Conservation (phyloP, 2,329 filamentous ascomycete genomes). For the Ambrosiella xylebori region DNA sequence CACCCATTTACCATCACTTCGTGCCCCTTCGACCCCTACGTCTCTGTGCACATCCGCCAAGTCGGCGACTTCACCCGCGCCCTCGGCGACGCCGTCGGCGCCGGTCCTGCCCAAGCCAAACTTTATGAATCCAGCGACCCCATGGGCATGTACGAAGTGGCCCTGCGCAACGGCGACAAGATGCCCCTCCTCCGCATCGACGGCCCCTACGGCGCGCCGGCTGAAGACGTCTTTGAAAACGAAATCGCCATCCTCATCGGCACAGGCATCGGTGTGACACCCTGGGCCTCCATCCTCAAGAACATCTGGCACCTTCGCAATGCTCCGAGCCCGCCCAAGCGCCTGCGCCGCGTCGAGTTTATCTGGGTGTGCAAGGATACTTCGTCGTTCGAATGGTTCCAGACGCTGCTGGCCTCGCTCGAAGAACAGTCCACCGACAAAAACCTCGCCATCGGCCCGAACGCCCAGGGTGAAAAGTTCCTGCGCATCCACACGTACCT, state of each 20-base stretch:
- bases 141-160: conserved; percentile 95
- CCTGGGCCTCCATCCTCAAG: conserved; percentile 78
- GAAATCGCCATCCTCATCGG: conserved; percentile 75
- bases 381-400: conserved; percentile 96
- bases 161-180: conserved; percentile 75
- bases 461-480: conserved; percentile 61
- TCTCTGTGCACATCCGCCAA: conserved; percentile 87
- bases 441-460: conserved; percentile 38
- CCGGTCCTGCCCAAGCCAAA: conserved; percentile 70
- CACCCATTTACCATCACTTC: conserved; percentile 99
- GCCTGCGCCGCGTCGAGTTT: conserved; percentile 89
- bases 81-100: conserved; percentile 92
- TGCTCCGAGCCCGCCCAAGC: conserved; percentile 70
- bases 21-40: conserved; percentile 86
- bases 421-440: conserved; percentile 67
- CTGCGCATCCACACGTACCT: conserved; percentile 96
- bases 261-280: conserved; percentile 74
- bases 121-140: conserved; percentile 61
- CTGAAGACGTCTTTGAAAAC: conserved; percentile 92
- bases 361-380: conserved; percentile 98
- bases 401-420: conserved; percentile 76
- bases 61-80: conserved; percentile 89
- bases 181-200: conserved; percentile 87
- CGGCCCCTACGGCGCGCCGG: conserved; percentile 88
- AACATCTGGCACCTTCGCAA: conserved; percentile 97